These are phyloP conservation scores for Yamagishiella unicocca DNA, from an alignment of 139 green algal genomes.

Conservation along the genomic window DNA sequence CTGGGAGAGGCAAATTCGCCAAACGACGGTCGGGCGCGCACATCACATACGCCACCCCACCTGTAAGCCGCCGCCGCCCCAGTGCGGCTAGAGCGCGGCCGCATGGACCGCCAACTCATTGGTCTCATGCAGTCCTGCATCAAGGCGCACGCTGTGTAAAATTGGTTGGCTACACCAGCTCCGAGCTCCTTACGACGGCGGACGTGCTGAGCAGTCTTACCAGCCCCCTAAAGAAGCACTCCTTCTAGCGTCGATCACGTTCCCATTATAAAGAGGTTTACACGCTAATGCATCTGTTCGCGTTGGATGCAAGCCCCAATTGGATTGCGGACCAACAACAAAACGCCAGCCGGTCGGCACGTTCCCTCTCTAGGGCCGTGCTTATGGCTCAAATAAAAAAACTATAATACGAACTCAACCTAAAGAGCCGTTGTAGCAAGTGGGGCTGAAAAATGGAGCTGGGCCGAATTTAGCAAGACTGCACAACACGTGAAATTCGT, in stretches of 20 bases:
- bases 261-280: constrained; percentile 11
- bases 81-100: neutral
- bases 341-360: constrained; percentile 1
- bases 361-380: neutral
- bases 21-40: neutral
- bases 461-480: no score
- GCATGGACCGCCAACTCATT: neutral
- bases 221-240: neutral
- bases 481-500: no score
- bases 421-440: no score
- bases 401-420: no score
- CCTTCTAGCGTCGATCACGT: neutral
- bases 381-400: neutral
- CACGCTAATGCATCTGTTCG: no score
- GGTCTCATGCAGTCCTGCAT: neutral
- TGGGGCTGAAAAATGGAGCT: no score
- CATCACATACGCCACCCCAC: constrained; percentile 11
- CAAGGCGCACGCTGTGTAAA: neutral
- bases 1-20: no score
- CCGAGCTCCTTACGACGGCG: neutral
- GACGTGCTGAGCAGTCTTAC: neutral
- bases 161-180: neutral
- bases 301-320: no score
- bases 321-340: constrained; percentile 4
- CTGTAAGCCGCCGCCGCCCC: constrained; percentile 5